These are phyloP conservation scores for Sporothrix brasiliensis DNA, from an alignment of 2,329 filamentous ascomycete species.

Conservation along the genomic window DNA sequence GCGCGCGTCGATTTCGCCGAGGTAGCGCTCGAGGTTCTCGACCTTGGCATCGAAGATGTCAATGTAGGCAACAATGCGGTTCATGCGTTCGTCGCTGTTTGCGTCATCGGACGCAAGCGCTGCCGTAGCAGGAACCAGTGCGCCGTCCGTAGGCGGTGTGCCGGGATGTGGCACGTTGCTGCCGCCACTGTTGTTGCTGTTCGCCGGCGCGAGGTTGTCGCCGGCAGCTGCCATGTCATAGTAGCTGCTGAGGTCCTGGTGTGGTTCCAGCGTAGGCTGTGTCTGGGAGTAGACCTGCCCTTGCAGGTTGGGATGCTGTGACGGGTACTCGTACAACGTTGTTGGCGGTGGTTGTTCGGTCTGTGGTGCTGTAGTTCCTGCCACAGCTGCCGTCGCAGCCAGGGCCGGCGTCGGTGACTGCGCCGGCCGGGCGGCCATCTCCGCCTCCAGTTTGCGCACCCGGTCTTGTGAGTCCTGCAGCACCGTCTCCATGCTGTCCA, in stretches of 20 bases:
- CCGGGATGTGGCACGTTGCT: not conserved
- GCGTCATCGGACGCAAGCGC: not conserved
- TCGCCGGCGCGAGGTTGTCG: not conserved
- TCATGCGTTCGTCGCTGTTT: constrained; percentile 39
- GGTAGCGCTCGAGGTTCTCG: constrained; percentile 58
- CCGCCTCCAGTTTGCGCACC: constrained; percentile 34
- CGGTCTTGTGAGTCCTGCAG: constrained; percentile 34
- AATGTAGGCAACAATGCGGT: constrained; percentile 51
- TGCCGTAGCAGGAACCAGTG: not conserved
- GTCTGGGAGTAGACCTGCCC: not conserved
- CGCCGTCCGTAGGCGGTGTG: not conserved
- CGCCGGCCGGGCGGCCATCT: constrained; percentile 24
- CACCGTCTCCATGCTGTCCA: constrained; percentile 32
- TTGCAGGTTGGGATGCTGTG: constrained; percentile 5
- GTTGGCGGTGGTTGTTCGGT: not conserved
- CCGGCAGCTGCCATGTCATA: constrained; percentile 9
- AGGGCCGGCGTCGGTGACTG: not conserved
- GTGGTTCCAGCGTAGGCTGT: not conserved
- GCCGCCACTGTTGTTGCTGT: not conserved
- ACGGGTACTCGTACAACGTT: constrained; percentile 2
- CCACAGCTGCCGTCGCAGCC: not conserved
- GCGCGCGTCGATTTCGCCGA: constrained; percentile 62
- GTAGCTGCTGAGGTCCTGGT: constrained; percentile 14
- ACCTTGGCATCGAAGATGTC: constrained; percentile 59
- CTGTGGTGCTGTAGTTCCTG: not conserved